phyloP scores from a whole-genome alignment of 148 eudicot genomes.

The Vaccinium vitisidaea region DNA sequence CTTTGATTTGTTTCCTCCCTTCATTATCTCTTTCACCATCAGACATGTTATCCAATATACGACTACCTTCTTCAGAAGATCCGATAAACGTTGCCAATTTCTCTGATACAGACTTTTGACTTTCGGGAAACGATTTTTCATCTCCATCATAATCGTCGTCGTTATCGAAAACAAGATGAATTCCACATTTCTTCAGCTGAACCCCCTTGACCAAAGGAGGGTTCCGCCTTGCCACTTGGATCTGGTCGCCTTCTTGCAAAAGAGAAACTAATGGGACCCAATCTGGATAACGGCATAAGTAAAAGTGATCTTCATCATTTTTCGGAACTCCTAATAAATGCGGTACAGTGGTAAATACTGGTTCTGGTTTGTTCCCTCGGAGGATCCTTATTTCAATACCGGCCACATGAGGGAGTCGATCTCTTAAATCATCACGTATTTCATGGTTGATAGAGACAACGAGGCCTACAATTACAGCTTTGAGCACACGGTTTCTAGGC shows the following conservation, averaged over 20 bases:
- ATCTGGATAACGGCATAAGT: conserved; percentile 46
- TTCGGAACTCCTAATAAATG: conserved; percentile 42
- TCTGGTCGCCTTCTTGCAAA: conserved; percentile 44
- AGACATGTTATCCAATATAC: neutral
- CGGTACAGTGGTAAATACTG: conserved; percentile 25
- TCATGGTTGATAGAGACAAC: conserved; percentile 41
- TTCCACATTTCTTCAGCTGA: conserved; percentile 42
- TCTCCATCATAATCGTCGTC: conserved; percentile 57
- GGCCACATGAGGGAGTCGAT: conserved; percentile 26
- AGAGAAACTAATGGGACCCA: conserved; percentile 38
- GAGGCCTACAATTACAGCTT: conserved; percentile 43
- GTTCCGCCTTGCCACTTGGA: conserved; percentile 24
- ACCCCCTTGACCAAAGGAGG: conserved; percentile 27
- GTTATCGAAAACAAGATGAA: conserved; percentile 48
- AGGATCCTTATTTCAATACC: conserved; percentile 37
- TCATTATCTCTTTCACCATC: neutral
- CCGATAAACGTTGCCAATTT: conserved; percentile 30
- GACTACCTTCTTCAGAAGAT: conserved; percentile 5
- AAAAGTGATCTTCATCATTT: conserved; percentile 43
- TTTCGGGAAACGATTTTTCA: conserved; percentile 32
- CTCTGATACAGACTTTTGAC: conserved; percentile 43
- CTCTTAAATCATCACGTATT: conserved; percentile 14
- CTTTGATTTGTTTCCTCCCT: neutral
- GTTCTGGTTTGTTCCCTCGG: conserved; percentile 10
- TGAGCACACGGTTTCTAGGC: conserved; percentile 38